Evolutionary conservation across 352 stramenopile species (phyloP), one percentile per base, ranked within the genome.

Genomic region (Globisporangium iwayamae): DNA sequence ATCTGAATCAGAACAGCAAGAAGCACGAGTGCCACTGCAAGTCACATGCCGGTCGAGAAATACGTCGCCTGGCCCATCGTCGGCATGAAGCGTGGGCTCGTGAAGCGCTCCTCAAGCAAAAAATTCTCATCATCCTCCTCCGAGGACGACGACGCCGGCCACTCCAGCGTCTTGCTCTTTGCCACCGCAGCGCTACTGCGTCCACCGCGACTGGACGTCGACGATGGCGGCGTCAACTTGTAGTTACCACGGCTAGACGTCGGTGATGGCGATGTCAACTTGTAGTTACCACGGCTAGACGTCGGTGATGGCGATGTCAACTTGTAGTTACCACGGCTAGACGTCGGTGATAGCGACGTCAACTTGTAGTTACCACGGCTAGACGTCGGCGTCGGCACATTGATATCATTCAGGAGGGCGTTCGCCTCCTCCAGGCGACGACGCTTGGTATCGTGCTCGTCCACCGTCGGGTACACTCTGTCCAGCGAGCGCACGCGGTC

Each of bases 401-500:
- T 36, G 4, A 8, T 36, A 8, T 36, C 32, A 5, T 36, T 36
- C 4, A 36, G 4, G 32, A 36, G 32, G 4, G 20, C 45, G 14
- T 16, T 22, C 4, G 32, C 46, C 8, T 58, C 52, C 18, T 58
- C 32, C 8, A 45, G 25, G 32, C 46, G n/a, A 16, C 43, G 20
- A 20, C 52, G 32, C 52, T 54, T 38, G n/a, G 32, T 14, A 14
- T 18, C 61, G 30, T 46, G 38, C 16, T 41, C 30, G 61, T 50
- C 14, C n/a, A 4, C 22, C 5, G 20, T 4, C 25, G 28, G n/a
- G 18, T 34, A 10, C 25, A 9, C 53, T 7, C 52, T 34, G 22
- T 25, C n/a, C 13, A 70, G 34, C 3, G 41, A 53, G 9, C 46
- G 66, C 7, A 74, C 16, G 8, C 68, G 71, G 20, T 78, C 68